Percentiles rank a stretch among this genome's conserved stretches.
phyloP scores from a whole-genome alignment of 352 stramenopile species.

The Phytophthora multivora region DNA sequence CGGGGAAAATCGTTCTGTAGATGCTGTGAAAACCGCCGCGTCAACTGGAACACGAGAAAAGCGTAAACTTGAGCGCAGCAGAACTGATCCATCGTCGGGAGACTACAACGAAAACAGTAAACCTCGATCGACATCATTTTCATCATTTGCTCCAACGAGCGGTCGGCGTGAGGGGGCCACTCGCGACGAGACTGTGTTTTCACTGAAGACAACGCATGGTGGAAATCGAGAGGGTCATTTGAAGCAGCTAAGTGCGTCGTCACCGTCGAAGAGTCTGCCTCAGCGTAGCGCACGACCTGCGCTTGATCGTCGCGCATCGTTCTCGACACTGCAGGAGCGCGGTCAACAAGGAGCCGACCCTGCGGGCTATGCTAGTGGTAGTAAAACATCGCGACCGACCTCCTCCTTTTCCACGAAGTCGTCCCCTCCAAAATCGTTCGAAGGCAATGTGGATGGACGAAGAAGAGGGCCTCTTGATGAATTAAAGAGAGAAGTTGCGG shows the following conservation, averaged over 20 bases:
- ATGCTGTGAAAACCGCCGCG: neutral
- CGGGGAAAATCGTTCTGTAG: slow-evolving; percentile 7
- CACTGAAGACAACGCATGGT: slow-evolving; percentile 4
- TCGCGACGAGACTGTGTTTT: slow-evolving; percentile 9
- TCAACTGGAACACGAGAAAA: slow-evolving; percentile 19
- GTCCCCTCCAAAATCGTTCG: slow-evolving; percentile 16
- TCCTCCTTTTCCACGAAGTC: slow-evolving; percentile 10
- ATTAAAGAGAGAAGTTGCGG: slow-evolving; percentile 26
- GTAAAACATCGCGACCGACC: slow-evolving; percentile 18
- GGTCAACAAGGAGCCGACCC: slow-evolving; percentile 13
- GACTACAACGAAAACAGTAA: slow-evolving; percentile 28
- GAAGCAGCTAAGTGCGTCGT: slow-evolving; percentile 18
- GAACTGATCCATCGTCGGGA: slow-evolving; percentile 12
- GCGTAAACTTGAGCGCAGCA: slow-evolving; percentile 30
- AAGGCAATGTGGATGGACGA: slow-evolving; percentile 17
- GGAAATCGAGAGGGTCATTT: slow-evolving; percentile 21
- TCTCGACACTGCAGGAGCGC: slow-evolving; percentile 30
- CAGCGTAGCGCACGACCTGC: slow-evolving; percentile 20
- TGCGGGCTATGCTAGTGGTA: slow-evolving; percentile 18
- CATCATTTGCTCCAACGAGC: slow-evolving; percentile 19
- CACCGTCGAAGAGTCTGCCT: slow-evolving; percentile 24
- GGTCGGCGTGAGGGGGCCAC: slow-evolving; percentile 7
- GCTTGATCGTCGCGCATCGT: slow-evolving; percentile 61
- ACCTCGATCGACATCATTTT: slow-evolving; percentile 47
- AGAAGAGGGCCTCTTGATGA: slow-evolving; percentile 21